Conservation (phyloP, 495 filamentous ascomycete species). For the Lophium mytilinum region DNA sequence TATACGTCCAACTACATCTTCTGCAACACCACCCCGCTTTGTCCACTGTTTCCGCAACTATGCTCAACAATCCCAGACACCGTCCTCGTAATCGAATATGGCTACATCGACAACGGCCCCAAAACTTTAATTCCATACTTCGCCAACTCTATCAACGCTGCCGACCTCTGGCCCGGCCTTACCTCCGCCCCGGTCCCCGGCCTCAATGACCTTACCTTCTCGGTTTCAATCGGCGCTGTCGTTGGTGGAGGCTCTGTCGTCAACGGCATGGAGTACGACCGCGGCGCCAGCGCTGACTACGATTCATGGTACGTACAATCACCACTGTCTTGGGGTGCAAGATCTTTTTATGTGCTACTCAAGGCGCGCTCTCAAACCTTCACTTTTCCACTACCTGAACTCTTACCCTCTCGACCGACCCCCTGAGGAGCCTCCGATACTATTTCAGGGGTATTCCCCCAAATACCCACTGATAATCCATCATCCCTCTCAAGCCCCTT, state of each 20-base stretch:
- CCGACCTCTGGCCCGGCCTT: constrained; percentile 1
- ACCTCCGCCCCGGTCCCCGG: constrained; percentile 2
- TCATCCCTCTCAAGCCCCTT: too few relatives aligned
- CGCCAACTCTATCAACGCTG: background rate
- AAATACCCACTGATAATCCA: too few relatives aligned
- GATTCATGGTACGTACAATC: constrained; percentile 24
- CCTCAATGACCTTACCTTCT: background rate
- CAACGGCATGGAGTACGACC: constrained; percentile 34
- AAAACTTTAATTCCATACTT: constrained; percentile 1
- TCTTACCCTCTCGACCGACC: too few relatives aligned
- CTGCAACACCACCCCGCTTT: background rate
- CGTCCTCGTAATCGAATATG: constrained; percentile 17
- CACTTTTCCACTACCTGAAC: too few relatives aligned
- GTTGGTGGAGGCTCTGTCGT: constrained; percentile 39
- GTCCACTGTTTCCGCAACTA: too few relatives aligned
- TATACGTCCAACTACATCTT: too few relatives aligned
- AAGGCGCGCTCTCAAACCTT: too few relatives aligned
- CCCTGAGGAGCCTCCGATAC: too few relatives aligned
- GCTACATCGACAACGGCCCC: constrained; percentile 9
- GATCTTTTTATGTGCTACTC: too few relatives aligned
- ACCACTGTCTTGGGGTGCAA: too few relatives aligned
- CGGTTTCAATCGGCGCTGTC: constrained; percentile 23
- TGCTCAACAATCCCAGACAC: background rate
- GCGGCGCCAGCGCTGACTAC: constrained; percentile 23
- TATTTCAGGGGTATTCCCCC: too few relatives aligned